A percentile compares a stretch with the other conserved stretches of the same genome.
Conservation (phyloP, 129 eudicot species). For the Rutidosis leptorrhynchoides region DNA sequence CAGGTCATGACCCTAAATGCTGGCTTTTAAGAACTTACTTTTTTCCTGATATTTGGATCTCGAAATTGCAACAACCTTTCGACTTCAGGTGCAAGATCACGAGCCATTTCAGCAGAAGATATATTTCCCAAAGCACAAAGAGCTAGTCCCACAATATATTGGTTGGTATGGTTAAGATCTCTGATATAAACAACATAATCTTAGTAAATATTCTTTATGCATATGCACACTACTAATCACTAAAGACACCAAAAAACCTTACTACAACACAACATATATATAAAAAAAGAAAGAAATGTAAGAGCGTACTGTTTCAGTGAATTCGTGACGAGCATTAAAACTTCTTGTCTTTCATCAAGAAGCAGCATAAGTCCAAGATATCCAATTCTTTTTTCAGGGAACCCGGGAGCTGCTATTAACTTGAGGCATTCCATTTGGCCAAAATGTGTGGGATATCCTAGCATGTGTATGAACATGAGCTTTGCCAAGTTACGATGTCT, state of each 20-base stretch:
- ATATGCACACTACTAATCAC: neutral
- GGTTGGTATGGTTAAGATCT: slow-evolving; percentile 93
- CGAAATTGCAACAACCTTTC: slow-evolving; percentile 90
- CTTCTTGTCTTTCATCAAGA: slow-evolving; percentile 99
- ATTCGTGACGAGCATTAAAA: slow-evolving; percentile 94
- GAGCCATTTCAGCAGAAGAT: slow-evolving; percentile 98
- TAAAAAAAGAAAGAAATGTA: neutral
- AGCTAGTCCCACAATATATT: slow-evolving; percentile 95
- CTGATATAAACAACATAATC: slow-evolving; percentile 35
- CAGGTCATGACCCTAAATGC: neutral
- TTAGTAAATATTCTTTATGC: slow-evolving; percentile 9
- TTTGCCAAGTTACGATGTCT: slow-evolving; percentile 98
- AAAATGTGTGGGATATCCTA: slow-evolving; percentile 99
- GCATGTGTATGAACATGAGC: slow-evolving; percentile 99
- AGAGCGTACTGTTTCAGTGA: slow-evolving; percentile 91
- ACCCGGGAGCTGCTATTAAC: slow-evolving; percentile 94
- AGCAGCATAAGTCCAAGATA: slow-evolving; percentile 99
- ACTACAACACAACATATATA: slow-evolving; percentile 13
- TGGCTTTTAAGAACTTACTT: slow-evolving; percentile 49
- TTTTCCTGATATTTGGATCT: slow-evolving; percentile 97
- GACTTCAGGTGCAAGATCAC: slow-evolving; percentile 99
- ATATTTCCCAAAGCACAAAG: slow-evolving; percentile 98
- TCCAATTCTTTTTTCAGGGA: slow-evolving; percentile 98
- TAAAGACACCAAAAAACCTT: slow-evolving; percentile 1
- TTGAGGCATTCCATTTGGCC: slow-evolving; percentile 99